phyloP scores from a whole-genome alignment of 495 filamentous ascomycete genomes.

The Tuber borchii region DNA sequence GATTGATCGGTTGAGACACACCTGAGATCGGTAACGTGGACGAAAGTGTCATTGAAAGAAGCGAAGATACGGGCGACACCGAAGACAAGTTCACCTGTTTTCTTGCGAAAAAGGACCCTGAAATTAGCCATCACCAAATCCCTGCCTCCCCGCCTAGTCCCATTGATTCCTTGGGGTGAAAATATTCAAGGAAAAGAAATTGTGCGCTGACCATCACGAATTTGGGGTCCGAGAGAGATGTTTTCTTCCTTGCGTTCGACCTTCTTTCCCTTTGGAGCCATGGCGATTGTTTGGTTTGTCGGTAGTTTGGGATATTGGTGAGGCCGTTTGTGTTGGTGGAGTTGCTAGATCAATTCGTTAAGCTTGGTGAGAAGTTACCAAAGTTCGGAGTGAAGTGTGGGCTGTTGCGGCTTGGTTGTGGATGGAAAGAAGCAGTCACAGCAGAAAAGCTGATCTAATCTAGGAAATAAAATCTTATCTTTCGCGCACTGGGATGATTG shows the following conservation, averaged over 20 bases:
- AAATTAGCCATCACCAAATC: slow-evolving; percentile 18
- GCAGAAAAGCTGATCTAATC: slow-evolving; percentile 7
- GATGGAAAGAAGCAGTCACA: slow-evolving; percentile 34
- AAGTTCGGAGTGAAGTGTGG: slow-evolving; percentile 21
- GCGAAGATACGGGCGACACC: slow-evolving; percentile 99
- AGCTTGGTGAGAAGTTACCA: slow-evolving; percentile 17
- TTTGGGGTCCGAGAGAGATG: slow-evolving; percentile 94
- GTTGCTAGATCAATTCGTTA: slow-evolving; percentile 16
- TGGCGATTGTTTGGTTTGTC: slow-evolving; percentile 28
- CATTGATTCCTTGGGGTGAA: background rate
- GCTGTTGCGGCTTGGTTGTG: slow-evolving; percentile 23
- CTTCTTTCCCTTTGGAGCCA: slow-evolving; percentile 44
- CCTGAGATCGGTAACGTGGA: slow-evolving; percentile 98
- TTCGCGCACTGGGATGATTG: background rate
- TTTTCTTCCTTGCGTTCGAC: slow-evolving; percentile 66
- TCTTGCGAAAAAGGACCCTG: slow-evolving; percentile 2
- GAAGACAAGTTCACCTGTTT: slow-evolving; percentile 87
- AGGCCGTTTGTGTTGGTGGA: slow-evolving; percentile 22
- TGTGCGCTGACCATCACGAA: slow-evolving; percentile 65
- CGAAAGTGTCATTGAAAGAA: slow-evolving; percentile 91
- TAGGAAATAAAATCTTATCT: background rate
- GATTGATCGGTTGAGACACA: slow-evolving; percentile 51
- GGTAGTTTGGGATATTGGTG: slow-evolving; percentile 20
- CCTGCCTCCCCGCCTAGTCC: background rate
- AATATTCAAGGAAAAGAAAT: slow-evolving; percentile 6